Conservation (phyloP, 2,329 filamentous ascomycete genomes). For the Plectosphaerella sp. region DNA sequence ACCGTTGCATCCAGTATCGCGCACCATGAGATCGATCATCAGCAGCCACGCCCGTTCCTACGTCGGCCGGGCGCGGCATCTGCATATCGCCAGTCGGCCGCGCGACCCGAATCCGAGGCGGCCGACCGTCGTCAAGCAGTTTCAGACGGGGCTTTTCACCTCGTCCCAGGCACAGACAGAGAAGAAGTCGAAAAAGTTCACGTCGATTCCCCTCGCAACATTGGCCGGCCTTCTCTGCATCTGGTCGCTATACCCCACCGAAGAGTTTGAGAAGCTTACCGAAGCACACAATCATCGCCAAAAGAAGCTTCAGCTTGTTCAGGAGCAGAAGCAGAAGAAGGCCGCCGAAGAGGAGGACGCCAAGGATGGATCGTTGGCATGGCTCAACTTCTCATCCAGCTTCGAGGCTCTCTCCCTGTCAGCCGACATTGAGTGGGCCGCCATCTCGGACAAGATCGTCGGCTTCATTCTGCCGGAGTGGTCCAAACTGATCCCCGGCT, state of each 20-base stretch:
- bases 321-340: conserved; percentile 1
- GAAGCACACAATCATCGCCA: conserved; percentile 1
- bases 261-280: conserved; percentile 34
- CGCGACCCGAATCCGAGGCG: not conserved
- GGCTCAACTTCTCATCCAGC: conserved; percentile 40
- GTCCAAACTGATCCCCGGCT: conserved; percentile 71
- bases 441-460: conserved; percentile 55
- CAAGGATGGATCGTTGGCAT: conserved; percentile 29
- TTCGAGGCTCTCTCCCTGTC: conserved; percentile 51
- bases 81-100: not conserved
- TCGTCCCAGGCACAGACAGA: conserved; percentile 14
- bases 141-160: conserved; percentile 13
- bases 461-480: conserved; percentile 77
- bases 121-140: conserved; percentile 7
- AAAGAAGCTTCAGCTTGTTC: conserved; percentile 2
- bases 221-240: conserved; percentile 31
- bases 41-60: not conserved
- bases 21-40: not conserved
- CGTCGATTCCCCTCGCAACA: conserved; percentile 25
- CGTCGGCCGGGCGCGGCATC: not conserved
- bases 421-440: conserved; percentile 51
- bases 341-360: conserved; percentile 10
- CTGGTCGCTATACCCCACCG: conserved; percentile 39
- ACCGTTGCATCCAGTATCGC: not conserved
- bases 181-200: conserved; percentile 2